Evolutionary conservation across 208 protist species (phyloP).

Genomic region (Leishmania gerbilli): DNA sequence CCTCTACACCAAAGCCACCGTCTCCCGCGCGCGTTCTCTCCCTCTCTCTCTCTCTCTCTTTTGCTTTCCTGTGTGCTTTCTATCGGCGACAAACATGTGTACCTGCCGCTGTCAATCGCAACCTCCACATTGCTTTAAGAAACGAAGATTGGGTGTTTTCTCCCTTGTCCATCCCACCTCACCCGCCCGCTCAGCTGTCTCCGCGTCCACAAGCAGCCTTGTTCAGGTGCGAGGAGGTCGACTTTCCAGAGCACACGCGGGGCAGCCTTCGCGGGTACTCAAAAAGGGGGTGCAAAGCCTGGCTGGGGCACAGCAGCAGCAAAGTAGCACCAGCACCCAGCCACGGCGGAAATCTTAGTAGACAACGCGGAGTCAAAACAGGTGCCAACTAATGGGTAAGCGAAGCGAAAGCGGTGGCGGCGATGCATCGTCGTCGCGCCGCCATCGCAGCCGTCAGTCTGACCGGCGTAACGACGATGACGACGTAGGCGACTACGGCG

Average conservation of each 20-base stretch:
- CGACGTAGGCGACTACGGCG: neutral
- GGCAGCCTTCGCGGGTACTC: neutral
- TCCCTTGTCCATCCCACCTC: neutral
- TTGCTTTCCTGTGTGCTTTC: neutral
- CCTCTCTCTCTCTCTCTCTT: neutral
- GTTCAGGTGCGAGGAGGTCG: neutral
- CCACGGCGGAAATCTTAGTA: neutral
- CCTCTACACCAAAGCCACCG: neutral
- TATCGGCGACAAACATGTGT: neutral
- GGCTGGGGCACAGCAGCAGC: neutral
- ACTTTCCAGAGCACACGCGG: neutral
- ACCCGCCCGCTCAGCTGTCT: neutral
- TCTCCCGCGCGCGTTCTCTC: neutral
- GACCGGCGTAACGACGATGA: neutral
- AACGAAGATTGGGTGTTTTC: neutral
- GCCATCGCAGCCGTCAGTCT: slow-evolving; percentile 9
- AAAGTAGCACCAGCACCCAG: neutral
- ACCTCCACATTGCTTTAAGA: neutral
- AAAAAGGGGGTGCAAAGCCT: neutral
- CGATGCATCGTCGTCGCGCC: slow-evolving; percentile 3
- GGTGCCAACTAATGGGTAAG: slow-evolving; percentile 13
- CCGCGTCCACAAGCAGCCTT: neutral
- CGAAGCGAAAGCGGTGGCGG: slow-evolving; percentile 15
- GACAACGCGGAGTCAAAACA: neutral
- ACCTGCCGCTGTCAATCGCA: neutral